Conservation (phyloP, 2,329 filamentous ascomycete genomes). For the Xylariaceae sp. region DNA sequence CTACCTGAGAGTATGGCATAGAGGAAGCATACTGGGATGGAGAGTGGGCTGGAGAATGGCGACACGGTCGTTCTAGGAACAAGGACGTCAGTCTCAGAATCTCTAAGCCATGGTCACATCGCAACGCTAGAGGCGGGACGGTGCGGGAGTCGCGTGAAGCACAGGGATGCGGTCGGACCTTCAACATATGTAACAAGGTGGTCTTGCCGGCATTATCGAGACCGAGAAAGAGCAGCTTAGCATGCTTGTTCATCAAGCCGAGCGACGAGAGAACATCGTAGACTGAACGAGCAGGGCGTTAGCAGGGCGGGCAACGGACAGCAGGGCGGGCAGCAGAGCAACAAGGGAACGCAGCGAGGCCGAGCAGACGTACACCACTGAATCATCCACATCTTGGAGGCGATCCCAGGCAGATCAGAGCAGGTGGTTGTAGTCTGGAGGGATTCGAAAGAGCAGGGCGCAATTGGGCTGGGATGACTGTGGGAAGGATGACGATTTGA, state of each 20-base stretch:
- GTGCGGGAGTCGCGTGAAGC: slow-evolving; percentile 8
- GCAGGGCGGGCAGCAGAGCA: slow-evolving; percentile 5
- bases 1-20: slow-evolving; percentile 13
- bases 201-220: slow-evolving; percentile 96
- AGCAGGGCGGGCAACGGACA: slow-evolving; percentile 18
- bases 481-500: slow-evolving; percentile 13
- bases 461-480: slow-evolving; percentile 6
- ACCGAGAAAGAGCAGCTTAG: slow-evolving; percentile 89
- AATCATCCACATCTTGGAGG: slow-evolving; percentile 78
- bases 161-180: slow-evolving; percentile 56
- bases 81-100: slow-evolving; percentile 7
- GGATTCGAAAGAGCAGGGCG: slow-evolving; percentile 3
- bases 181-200: slow-evolving; percentile 90
- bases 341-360: too few species aligned
- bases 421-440: slow-evolving; percentile 4
- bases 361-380: slow-evolving; percentile 77
- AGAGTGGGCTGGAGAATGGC: slow-evolving; percentile 87
- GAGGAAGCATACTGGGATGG: slow-evolving; percentile 71
- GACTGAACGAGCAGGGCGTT: slow-evolving; percentile 51
- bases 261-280: slow-evolving; percentile 87
- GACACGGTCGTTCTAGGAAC: slow-evolving; percentile 77
- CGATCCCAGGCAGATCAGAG: slow-evolving; percentile 6
- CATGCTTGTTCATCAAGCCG: slow-evolving; percentile 91
- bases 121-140: neutral
- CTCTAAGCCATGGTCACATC: neutral